Conservation (phyloP, 2,329 filamentous ascomycete genomes). For the Fusarium vanettenii region DNA sequence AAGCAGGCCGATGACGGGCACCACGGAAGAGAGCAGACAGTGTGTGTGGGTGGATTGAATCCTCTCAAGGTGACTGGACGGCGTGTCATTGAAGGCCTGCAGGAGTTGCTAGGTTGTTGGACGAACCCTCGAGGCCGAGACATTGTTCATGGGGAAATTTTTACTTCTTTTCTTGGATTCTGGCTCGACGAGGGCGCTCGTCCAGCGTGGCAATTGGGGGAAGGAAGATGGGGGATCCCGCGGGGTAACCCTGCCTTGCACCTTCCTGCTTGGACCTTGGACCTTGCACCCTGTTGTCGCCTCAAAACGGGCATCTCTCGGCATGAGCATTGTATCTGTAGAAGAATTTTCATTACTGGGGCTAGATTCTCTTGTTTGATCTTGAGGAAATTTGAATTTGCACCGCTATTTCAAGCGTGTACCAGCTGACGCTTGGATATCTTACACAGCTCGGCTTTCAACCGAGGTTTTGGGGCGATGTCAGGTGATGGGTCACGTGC, state of each 20-base stretch:
- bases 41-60: background rate
- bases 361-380: background rate
- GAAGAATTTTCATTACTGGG: background rate
- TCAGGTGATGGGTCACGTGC: background rate
- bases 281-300: constrained; percentile 2
- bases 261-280: background rate
- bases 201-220: constrained; percentile 8
- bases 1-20: constrained; percentile 12
- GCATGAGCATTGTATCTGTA: background rate
- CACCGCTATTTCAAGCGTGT: background rate
- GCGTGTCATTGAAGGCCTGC: background rate
- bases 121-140: constrained; percentile 12
- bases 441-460: background rate
- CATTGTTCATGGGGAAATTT: background rate
- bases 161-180: background rate
- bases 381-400: background rate
- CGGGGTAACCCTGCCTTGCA: constrained; percentile 36
- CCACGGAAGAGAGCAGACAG: background rate
- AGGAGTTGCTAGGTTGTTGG: background rate
- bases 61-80: background rate
- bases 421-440: background rate
- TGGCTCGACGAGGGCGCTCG: background rate
- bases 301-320: background rate
- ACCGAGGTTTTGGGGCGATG: background rate
- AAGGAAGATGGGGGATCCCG: constrained; percentile 20